A percentile compares a stretch with the other conserved stretches of the same genome.
Conservation (phyloP, 352 stramenopile species). For the Globisporangium perplexum region DNA sequence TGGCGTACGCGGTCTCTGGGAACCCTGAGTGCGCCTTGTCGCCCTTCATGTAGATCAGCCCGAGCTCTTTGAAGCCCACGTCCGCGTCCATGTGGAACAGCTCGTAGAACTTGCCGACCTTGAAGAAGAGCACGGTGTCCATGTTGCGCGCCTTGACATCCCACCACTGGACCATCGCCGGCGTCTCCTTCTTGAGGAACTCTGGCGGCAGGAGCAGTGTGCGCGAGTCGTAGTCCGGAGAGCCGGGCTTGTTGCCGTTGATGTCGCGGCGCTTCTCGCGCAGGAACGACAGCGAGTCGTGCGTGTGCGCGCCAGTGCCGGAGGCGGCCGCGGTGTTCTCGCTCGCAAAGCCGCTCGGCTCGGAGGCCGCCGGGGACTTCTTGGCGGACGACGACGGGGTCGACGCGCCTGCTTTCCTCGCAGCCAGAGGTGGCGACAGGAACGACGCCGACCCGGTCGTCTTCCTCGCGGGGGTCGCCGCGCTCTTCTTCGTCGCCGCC, state of each 20-base stretch:
- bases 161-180: constrained; percentile 98
- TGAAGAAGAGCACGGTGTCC: constrained; percentile 99
- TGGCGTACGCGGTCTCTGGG: constrained; percentile 97
- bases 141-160: constrained; percentile 96
- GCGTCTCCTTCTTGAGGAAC: constrained; percentile 90
- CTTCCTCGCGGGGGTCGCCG: constrained; percentile 20
- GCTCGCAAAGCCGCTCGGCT: constrained; percentile 2
- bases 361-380: constrained; percentile 13
- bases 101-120: constrained; percentile 98
- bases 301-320: constrained; percentile 66
- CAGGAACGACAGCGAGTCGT: constrained; percentile 93
- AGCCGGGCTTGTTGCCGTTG: constrained; percentile 64
- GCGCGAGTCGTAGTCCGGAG: constrained; percentile 90
- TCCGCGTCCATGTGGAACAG: constrained; percentile 98
- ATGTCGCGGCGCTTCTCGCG: constrained; percentile 84
- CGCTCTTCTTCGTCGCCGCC: constrained; percentile 16
- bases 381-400: constrained; percentile 14
- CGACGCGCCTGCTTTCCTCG: constrained; percentile 17
- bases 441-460: constrained; percentile 22
- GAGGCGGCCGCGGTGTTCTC: constrained; percentile 26
- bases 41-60: constrained; percentile 99
- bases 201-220: constrained; percentile 89
- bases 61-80: constrained; percentile 93
- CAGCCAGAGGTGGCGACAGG: constrained; percentile 20
- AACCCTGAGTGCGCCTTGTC: constrained; percentile 97